phyloP scores from a whole-genome alignment of 2,329 filamentous ascomycete species.

The Thielaviopsis ethacetica region DNA sequence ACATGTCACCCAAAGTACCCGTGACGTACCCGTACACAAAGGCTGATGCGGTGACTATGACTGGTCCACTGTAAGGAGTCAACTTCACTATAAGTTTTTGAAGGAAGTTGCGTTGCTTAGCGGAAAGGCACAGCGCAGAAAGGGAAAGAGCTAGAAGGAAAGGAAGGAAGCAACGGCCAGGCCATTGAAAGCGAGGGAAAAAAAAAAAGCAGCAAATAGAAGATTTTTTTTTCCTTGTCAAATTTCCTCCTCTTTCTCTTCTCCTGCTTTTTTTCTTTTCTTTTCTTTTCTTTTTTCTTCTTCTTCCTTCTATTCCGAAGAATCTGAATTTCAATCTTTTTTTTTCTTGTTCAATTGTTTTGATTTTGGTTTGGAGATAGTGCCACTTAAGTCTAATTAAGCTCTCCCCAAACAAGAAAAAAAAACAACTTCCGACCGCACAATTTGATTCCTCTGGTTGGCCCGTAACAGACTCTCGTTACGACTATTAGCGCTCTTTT shows the following conservation, averaged over 20 bases:
- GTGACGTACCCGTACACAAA: constrained; percentile 6
- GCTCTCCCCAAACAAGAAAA: too few species aligned
- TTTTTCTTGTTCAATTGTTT: background rate
- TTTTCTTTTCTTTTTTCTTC: background rate
- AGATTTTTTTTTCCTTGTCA: background rate
- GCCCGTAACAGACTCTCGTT: constrained; percentile 1
- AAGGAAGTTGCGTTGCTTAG: too few species aligned
- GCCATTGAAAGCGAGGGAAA: background rate
- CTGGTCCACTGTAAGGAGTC: too few species aligned
- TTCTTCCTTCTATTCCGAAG: background rate
- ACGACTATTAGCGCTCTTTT: constrained; percentile 2
- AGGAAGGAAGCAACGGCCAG: background rate
- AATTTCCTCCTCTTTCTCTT: background rate
- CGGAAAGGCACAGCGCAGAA: too few species aligned
- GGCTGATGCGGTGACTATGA: too few species aligned
- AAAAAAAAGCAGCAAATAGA: background rate
- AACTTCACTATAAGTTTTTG: too few species aligned
- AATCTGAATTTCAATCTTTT: background rate
- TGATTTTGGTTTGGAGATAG: background rate
- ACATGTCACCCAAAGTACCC: background rate
- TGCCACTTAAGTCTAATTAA: background rate
- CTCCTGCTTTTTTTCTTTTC: background rate
- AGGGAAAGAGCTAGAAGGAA: background rate
- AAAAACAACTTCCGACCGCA: background rate
- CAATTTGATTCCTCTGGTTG: constrained; percentile 2